These are phyloP conservation scores for Aegilops umbellulata DNA, from an alignment of 176 grass and related monocot genomes.

Conservation along the genomic window DNA sequence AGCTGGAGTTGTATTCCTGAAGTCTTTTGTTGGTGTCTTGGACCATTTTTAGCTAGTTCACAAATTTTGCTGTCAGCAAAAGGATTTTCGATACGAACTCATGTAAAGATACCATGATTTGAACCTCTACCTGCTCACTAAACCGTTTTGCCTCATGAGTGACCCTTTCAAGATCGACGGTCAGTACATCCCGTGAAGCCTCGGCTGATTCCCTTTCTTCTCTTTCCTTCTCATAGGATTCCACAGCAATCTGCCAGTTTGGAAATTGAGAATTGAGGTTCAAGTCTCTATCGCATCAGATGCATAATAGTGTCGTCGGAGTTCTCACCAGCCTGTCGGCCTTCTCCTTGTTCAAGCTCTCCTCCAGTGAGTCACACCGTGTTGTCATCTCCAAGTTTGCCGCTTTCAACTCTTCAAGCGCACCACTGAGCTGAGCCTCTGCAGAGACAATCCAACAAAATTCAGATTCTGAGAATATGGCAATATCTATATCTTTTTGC, in stretches of 20 bases:
- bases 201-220: constrained; percentile 48
- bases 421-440: constrained; percentile 59
- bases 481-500: not conserved
- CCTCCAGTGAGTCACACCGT: constrained; percentile 44
- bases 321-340: constrained; percentile 53
- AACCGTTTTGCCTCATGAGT: constrained; percentile 60
- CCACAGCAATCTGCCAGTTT: constrained; percentile 43
- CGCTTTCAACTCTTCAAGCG: constrained; percentile 45
- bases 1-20: constrained; percentile 78
- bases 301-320: not conserved
- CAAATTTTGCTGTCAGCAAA: constrained; percentile 16
- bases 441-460: not conserved
- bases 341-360: constrained; percentile 61
- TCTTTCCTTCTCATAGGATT: constrained; percentile 65
- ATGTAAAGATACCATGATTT: not conserved
- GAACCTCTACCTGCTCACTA: constrained; percentile 65
- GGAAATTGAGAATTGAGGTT: not conserved
- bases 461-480: not conserved
- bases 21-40: constrained; percentile 78
- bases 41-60: constrained; percentile 75
- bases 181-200: constrained; percentile 27
- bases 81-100: not conserved
- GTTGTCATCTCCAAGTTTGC: constrained; percentile 40
- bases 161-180: constrained; percentile 66
- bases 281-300: not conserved